A percentile compares a stretch with the other conserved stretches of the same genome.
phyloP scores from a whole-genome alignment of 208 protist species.

The Leishmania lainsoni region DNA sequence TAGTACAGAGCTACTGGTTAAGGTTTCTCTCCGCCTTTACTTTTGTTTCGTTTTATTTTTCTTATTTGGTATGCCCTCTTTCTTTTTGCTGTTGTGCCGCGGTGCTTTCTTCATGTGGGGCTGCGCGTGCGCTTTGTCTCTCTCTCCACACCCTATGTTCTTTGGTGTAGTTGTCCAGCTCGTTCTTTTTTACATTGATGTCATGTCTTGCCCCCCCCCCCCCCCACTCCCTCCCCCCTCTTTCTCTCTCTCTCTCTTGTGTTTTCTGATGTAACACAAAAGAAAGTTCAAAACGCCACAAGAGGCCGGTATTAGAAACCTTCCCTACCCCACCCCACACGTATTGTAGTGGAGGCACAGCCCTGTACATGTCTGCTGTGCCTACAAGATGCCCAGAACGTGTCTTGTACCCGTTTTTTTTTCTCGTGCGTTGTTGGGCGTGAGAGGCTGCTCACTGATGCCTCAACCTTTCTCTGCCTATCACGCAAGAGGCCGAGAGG shows the following conservation, averaged over 20 bases:
- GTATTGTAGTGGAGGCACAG: neutral
- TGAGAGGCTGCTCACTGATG: neutral
- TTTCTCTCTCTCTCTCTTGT: neutral
- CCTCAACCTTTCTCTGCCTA: neutral
- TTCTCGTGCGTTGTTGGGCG: neutral
- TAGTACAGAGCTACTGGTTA: conserved; percentile 9
- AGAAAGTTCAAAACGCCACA: neutral
- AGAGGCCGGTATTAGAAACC: neutral
- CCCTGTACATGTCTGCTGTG: neutral
- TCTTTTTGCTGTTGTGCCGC: neutral
- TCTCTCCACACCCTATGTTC: neutral
- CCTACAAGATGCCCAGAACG: neutral
- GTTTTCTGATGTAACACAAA: neutral
- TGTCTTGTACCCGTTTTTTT: neutral
- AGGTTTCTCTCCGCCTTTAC: conserved; percentile 2
- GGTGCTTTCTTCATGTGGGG: neutral
- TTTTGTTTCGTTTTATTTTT: neutral
- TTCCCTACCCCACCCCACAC: neutral
- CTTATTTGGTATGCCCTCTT: neutral
- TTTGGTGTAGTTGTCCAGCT: neutral
- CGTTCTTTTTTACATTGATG: neutral
- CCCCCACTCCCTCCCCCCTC: neutral
- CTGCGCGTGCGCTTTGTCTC: neutral
- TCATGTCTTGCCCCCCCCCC: neutral
- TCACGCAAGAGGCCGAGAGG: neutral